phyloP scores from a whole-genome alignment of 495 filamentous ascomycete species.

The Trichoderma erinaceum region DNA sequence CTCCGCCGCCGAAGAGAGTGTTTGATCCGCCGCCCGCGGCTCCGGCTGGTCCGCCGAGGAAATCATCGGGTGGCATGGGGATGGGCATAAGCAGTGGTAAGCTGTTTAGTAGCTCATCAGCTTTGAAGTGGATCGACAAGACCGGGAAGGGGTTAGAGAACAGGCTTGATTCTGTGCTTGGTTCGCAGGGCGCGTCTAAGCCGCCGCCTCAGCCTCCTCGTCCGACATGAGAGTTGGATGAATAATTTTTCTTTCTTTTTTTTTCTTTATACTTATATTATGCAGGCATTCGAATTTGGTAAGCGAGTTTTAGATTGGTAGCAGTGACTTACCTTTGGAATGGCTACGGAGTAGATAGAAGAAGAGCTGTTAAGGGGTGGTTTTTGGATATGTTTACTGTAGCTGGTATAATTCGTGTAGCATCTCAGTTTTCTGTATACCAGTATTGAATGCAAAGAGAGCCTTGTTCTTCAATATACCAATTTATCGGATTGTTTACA shows the following conservation, averaged over 20 bases:
- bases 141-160: background rate
- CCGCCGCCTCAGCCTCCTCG: constrained; percentile 2
- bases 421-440: no score
- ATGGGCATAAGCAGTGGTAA: background rate
- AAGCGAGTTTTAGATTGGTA: background rate
- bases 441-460: no score
- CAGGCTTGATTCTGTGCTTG: background rate
- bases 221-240: background rate
- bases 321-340: no score
- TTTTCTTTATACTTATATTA: background rate
- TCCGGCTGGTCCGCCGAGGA: background rate
- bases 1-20: constrained; percentile 8
- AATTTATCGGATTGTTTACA: no score
- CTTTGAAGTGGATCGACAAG: constrained; percentile 1
- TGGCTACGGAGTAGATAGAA: no score
- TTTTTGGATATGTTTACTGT: no score
- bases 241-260: background rate
- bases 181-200: constrained; percentile 1
- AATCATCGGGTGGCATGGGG: background rate
- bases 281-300: background rate
- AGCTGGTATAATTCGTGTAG: no score
- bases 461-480: no score
- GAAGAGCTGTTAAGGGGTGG: no score
- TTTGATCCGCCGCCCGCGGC: background rate
- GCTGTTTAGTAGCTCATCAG: background rate